Conservation (phyloP, 306 rosid species). For the Clitoria ternatea region DNA sequence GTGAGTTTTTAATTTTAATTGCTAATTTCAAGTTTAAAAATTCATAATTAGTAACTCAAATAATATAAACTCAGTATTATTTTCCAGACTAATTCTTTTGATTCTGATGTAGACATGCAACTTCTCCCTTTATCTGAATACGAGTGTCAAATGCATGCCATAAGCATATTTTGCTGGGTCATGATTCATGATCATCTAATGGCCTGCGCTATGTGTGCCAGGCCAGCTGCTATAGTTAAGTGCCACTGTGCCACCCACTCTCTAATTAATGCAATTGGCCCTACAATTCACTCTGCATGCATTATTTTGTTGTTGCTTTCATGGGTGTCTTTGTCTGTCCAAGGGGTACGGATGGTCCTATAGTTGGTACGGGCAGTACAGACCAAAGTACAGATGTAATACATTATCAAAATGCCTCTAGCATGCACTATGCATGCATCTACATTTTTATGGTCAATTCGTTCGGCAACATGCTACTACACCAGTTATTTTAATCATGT, state of each 20-base stretch:
- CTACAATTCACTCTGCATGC: constrained; percentile 20
- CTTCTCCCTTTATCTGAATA: too few species aligned
- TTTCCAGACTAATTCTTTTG: too few species aligned
- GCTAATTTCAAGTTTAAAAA: too few species aligned
- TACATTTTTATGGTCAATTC: constrained; percentile 12
- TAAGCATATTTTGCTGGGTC: too few species aligned
- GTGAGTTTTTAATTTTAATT: too few species aligned
- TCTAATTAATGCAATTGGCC: constrained; percentile 15
- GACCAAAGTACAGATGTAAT: constrained; percentile 17
- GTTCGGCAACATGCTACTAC: not conserved
- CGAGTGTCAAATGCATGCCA: not conserved
- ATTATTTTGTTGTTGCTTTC: constrained; percentile 13
- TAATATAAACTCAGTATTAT: too few species aligned
- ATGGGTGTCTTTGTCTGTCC: constrained; percentile 1
- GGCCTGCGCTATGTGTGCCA: not conserved
- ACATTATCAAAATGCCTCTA: constrained; percentile 5
- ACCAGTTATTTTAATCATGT: not conserved
- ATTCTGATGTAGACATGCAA: too few species aligned
- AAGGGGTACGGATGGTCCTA: constrained; percentile 54
- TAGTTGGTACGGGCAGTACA: constrained; percentile 50
- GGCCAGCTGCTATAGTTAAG: too few species aligned
- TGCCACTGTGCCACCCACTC: not conserved
- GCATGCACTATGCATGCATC: constrained; percentile 27
- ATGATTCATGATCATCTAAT: not conserved
- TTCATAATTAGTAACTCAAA: too few species aligned